Evolutionary conservation across 139 green algal genomes (phyloP).

Genomic region (Chlorella sp.): DNA sequence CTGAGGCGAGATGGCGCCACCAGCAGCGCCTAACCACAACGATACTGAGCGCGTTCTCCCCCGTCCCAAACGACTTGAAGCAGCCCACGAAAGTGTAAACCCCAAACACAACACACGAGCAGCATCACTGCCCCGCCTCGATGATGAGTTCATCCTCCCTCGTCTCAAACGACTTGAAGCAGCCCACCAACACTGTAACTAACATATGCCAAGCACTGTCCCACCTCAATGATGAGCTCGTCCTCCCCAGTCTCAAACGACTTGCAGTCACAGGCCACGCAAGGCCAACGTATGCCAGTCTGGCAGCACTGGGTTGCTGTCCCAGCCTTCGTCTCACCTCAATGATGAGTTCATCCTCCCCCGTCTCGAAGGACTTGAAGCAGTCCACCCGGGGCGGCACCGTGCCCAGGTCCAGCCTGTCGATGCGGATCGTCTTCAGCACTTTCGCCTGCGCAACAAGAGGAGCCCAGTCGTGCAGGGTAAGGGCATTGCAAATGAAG

Average conservation of each 20-base stretch:
- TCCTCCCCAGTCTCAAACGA: background rate
- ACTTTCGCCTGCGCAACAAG: slow-evolving; percentile 30
- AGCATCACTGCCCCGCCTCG: slow-evolving; percentile 6
- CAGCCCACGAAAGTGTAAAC: too few relatives aligned
- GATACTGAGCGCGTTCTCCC: slow-evolving; percentile 76
- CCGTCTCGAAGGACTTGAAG: slow-evolving; percentile 68
- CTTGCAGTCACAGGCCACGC: background rate
- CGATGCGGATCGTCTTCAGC: slow-evolving; percentile 50
- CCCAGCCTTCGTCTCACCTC: slow-evolving; percentile 12
- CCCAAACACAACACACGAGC: too few relatives aligned
- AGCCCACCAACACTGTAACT: too few relatives aligned
- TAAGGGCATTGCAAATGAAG: background rate
- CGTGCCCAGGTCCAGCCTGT: slow-evolving; percentile 62
- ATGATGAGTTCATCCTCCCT: slow-evolving; percentile 79
- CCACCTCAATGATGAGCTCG: background rate
- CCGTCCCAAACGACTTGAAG: too few relatives aligned
- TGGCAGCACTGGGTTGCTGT: background rate
- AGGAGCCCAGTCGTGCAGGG: too few relatives aligned
- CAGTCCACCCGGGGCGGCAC: slow-evolving; percentile 61
- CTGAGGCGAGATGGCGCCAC: background rate
- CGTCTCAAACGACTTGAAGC: too few relatives aligned
- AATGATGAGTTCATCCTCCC: slow-evolving; percentile 73
- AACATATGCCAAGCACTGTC: background rate
- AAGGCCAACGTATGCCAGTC: background rate
- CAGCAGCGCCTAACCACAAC: slow-evolving; percentile 10